These are phyloP conservation scores for Xylaria sp. DNA, from an alignment of 2,329 filamentous ascomycete species.

Conservation along the genomic window DNA sequence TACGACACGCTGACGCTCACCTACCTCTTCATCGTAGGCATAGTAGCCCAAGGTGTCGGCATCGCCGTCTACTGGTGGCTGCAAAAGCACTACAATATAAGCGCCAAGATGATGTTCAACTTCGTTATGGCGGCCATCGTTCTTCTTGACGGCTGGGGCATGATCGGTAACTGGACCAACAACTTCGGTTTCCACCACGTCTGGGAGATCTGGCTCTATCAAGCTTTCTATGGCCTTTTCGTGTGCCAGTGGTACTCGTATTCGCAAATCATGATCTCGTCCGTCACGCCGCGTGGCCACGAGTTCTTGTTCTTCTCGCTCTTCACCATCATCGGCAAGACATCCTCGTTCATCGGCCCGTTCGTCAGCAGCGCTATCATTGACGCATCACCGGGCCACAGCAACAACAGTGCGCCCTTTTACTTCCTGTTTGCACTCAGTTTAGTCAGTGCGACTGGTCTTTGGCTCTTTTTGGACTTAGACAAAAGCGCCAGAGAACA, in stretches of 20 bases:
- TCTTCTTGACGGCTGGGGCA: slow-evolving; percentile 64
- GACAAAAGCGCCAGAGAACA: slow-evolving; percentile 71
- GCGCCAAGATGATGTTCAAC: slow-evolving; percentile 77
- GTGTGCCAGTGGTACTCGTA: slow-evolving; percentile 79
- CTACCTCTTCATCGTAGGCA: slow-evolving; percentile 74
- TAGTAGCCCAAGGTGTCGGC: slow-evolving; percentile 70
- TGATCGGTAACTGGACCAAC: slow-evolving; percentile 60
- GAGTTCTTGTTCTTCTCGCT: slow-evolving; percentile 78
- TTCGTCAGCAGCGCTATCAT: slow-evolving; percentile 77
- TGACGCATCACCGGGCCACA: slow-evolving; percentile 64
- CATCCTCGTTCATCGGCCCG: slow-evolving; percentile 74
- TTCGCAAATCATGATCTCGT: slow-evolving; percentile 76
- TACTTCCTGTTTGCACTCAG: slow-evolving; percentile 73
- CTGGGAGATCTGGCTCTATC: slow-evolving; percentile 60
- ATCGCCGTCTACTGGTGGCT: slow-evolving; percentile 71
- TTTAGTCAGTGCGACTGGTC: slow-evolving; percentile 62
- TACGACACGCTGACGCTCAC: slow-evolving; percentile 74
- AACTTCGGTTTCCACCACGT: slow-evolving; percentile 58
- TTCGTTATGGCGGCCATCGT: slow-evolving; percentile 70
- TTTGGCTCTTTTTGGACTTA: slow-evolving; percentile 68
- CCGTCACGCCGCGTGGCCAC: slow-evolving; percentile 74
- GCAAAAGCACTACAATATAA: slow-evolving; percentile 68
- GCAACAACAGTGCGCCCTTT: slow-evolving; percentile 71
- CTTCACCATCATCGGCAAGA: slow-evolving; percentile 76
- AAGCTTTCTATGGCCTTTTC: slow-evolving; percentile 71